Base-by-base conservation (phyloP, 257 asterid species). In the Plectranthus barbatus region DNA sequence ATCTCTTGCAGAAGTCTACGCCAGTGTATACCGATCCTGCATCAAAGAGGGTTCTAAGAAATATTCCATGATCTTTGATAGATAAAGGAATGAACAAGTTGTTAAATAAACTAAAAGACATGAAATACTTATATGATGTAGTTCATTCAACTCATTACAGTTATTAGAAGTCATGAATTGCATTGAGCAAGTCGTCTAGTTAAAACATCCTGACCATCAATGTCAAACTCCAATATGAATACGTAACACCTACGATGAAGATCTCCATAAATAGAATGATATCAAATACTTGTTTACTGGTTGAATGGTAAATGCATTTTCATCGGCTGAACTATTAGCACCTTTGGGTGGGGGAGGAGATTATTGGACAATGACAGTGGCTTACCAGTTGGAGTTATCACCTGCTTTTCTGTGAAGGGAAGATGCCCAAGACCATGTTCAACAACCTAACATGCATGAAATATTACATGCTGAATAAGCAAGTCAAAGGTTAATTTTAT, bases 391-490 rank as follows among this genome's bases (percentile, higher is more conserved):
- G 99, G 97, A 54, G 99, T 90, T 62, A 70, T 75, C 83, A 93
- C 97, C 81, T 84, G 99, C 85, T 81, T 93, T 81, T 93, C 99
- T 19, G 95, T 93, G 72, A 93, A 93, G 19, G 99, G 99, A 24
- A 93, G 90, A 84, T 93, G 99, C 54, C 99, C 99, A 65, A 93
- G 82, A 63, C 99, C 99, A 77, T 93, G 99, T 79, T 93, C 99
- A 63, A 93, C 99, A 68, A 93, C 99, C 99, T 93, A 77, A 49
- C 42, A 51, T 13, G 63, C 51, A 52, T 39, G 57, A 67, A 71
- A 48, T 5, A 56, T 5, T 18, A 45, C 23, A 47, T 37, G 57
- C 33, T 41, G 23, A 15, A 66, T 71, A 53, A 72, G 70, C 66
- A 68, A 66, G 64, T 41, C 44, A 62, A 62, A 17, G 42, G 14